Evolutionary conservation across 2,329 filamentous ascomycete genomes (phyloP).

Genomic region (Fusarium camptoceras): DNA sequence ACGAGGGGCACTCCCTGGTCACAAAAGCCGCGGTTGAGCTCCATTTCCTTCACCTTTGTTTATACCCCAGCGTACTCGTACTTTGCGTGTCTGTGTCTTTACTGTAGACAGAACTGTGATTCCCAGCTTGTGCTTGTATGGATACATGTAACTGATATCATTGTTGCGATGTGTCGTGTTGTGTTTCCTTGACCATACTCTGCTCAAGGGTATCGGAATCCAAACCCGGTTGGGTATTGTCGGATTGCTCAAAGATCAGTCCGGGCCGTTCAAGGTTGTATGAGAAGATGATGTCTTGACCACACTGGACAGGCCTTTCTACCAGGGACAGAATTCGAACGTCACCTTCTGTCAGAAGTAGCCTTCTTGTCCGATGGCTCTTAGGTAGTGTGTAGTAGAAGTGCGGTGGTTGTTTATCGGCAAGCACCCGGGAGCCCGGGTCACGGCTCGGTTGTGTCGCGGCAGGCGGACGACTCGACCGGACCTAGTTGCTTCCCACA

Average conservation of each 20-base stretch:
- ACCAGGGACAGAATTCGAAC: slow-evolving; percentile 17
- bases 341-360: neutral
- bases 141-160: neutral
- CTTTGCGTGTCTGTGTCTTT: neutral
- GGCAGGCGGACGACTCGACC: slow-evolving; percentile 37
- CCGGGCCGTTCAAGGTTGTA: slow-evolving; percentile 30
- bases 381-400: slow-evolving; percentile 5
- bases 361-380: neutral
- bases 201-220: slow-evolving; percentile 19
- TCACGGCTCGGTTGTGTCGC: slow-evolving; percentile 40
- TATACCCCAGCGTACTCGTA: slow-evolving; percentile 21
- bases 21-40: slow-evolving; percentile 30
- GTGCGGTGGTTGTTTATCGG: slow-evolving; percentile 22
- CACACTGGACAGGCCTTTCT: neutral
- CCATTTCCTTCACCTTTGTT: slow-evolving; percentile 30
- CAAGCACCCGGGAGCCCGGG: slow-evolving; percentile 41
- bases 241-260: slow-evolving; percentile 8
- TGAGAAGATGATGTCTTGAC: neutral
- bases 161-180: neutral
- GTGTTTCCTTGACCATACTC: slow-evolving; percentile 9
- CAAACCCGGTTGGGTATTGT: slow-evolving; percentile 24
- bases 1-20: slow-evolving; percentile 37
- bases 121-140: neutral
- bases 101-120: neutral
- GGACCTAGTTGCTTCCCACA: slow-evolving; percentile 28